Percentiles rank a stretch among this genome's conserved stretches.
Evolutionary conservation across 2,329 filamentous ascomycete species (phyloP).

Genomic region (Colletotrichum neosansevieriae): DNA sequence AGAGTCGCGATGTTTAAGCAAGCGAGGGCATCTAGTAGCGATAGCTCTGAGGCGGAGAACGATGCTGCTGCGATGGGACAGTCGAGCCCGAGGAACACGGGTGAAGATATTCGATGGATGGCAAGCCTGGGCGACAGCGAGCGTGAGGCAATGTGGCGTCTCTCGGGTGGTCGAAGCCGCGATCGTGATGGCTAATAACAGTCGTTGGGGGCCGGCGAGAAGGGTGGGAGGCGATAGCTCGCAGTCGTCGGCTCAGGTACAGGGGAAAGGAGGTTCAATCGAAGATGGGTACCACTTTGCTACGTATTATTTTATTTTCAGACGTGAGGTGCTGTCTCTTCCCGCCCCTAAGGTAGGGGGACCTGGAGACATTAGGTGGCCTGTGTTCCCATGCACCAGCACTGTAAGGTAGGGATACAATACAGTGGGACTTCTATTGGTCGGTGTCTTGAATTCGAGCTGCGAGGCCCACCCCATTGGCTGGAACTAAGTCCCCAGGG

Average conservation of each 20-base stretch:
- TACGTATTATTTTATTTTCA: constrained; percentile 30
- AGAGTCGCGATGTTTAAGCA: constrained; percentile 44
- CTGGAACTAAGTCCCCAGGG: background rate
- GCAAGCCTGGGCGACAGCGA: background rate
- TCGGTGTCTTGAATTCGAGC: background rate
- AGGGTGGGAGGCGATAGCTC: background rate
- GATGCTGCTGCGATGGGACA: constrained; percentile 14
- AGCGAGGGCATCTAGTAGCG: constrained; percentile 46
- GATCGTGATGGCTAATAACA: constrained; percentile 7
- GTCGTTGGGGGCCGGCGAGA: constrained; percentile 1
- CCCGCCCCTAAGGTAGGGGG: background rate
- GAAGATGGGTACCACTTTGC: background rate
- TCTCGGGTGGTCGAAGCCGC: background rate
- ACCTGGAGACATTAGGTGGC: background rate
- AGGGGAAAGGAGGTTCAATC: constrained; percentile 12
- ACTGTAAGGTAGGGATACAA: constrained; percentile 5
- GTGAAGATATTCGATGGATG: background rate
- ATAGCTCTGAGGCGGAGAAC: background rate
- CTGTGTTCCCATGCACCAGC: background rate
- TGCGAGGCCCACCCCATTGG: constrained; percentile 1
- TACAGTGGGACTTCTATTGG: background rate
- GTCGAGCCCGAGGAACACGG: background rate
- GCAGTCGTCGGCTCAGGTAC: constrained; percentile 4
- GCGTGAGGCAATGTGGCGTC: background rate
- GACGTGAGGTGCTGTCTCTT: background rate